Base-by-base conservation (phyloP, 1,139 yeast genomes). In the Nakaseomyces glabratus region DNA sequence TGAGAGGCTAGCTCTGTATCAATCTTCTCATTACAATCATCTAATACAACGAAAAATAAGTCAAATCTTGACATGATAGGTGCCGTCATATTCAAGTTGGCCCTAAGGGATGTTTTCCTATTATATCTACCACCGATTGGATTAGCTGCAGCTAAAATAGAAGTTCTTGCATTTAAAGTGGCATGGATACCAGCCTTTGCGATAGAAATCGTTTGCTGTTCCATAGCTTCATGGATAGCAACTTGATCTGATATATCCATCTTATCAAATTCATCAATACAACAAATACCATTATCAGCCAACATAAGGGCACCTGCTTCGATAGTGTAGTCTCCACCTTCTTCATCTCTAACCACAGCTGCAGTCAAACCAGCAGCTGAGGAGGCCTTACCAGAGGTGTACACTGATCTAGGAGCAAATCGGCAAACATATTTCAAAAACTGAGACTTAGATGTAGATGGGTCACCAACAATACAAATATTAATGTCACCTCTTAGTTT, bases 141-240 rank as follows among this genome's bases (percentile, higher is more conserved):
- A 57, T 90, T 90, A 0, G 99, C 98, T 12, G 98, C 97, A 0
- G 98, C 98, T 40, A 90, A 63, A 47, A 90, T 90, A 0, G 96
- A 84, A 0, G 98, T 86, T 54, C 98, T 73, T 2, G 98, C 98
- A 57, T 90, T 90, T 51, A 90, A 65, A 1, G 98, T 90, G 5
- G 98, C 97, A 57, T 90, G 97, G 43, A 90, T 90, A 52, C 98
- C 98, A 1, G 98, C 98, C 58, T 90, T 90, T 16, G 98, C 96
- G 52, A 90, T 90, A 10, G 96, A 86, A 45, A 90, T 90, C 0
- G 98, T 90, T 59, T 90, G 98, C 62, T 90, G 98, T 67, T 90
- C 98, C 99, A 90, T 90, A 11, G 98, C 99, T 66, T 90, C 99
- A 64, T 90, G 99, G 66, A 90, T 90, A 3, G 98, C 98, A 39